Base-by-base conservation (phyloP, 1,139 yeast genomes). In the Candida sojae region DNA sequence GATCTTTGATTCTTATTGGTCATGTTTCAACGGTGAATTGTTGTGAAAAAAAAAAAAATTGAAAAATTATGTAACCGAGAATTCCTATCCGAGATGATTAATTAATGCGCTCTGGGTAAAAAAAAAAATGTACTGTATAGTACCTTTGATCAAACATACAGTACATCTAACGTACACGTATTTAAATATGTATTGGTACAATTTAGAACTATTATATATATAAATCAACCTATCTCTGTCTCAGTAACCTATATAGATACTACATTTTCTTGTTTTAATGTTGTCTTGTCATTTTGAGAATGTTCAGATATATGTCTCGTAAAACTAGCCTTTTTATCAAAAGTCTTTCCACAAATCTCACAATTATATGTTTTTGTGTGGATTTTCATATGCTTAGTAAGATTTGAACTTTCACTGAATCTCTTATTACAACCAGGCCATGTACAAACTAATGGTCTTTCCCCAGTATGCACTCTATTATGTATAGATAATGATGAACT, bases 361-460 rank as follows among this genome's bases (percentile, higher is more conserved):
- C 91, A 85, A 46, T 69, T 73, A 60, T 64, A 80, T 33, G 66
- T 63, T 52, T 83, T 75, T 39, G 68, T 66, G 62, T 87, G 95
- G 2, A 79, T 80, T 59, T 81, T 86, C 84, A 89, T 80, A 64
- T 93, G 99, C 60, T 93, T 93, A 25, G 90, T 85, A 57, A 92
- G 72, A 62, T 93, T 92, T 12, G 96, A 87, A 41, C 93, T 84
- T 63, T 93, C 98, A 51, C 95, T 86, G 61, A 93, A 93, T 46
- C 90, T 70, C 64, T 89, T 90, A 25, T 82, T 86, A 64, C 99
- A 93, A 0, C 90, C 88, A 0, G 87, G 87, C 70, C 81, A 79
- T 55, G 84, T 85, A 66, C 99, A 93, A 39, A 67, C 71, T 55
- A 91, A 74, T 1, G 98, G 98, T 63, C 88, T 89, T 53, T 88